These are phyloP conservation scores for Plasmodium falciparum DNA, from an alignment of 169 alveolate genomes.

Conservation along the genomic window DNA sequence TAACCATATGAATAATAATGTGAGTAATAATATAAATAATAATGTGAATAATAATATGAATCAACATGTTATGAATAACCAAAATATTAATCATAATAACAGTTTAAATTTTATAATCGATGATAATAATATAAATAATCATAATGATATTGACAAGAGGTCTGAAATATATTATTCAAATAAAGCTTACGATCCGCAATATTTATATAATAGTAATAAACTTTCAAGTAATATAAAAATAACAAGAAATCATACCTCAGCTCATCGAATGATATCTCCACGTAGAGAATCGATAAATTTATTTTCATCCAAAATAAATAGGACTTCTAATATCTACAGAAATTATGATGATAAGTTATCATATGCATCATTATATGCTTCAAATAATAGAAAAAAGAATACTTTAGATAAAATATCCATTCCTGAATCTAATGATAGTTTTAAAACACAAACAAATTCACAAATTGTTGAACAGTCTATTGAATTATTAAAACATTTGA, in stretches of 20 bases:
- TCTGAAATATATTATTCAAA: conserved; percentile 46
- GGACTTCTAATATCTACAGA: conserved; percentile 38
- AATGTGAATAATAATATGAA: background rate
- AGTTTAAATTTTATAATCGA: conserved; percentile 12
- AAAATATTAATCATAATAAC: background rate
- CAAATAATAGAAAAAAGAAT: background rate
- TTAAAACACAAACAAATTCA: conserved; percentile 60
- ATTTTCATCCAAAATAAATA: conserved; percentile 15
- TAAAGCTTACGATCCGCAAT: conserved; percentile 23
- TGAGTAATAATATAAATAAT: background rate
- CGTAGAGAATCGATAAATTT: conserved; percentile 53
- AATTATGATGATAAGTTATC: conserved; percentile 52
- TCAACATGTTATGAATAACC: too few relatives aligned
- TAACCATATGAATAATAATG: background rate
- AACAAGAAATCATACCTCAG: conserved; percentile 41
- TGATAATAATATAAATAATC: conserved; percentile 15
- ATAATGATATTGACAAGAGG: conserved; percentile 25
- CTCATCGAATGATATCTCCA: conserved; percentile 35
- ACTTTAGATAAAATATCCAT: conserved; percentile 29
- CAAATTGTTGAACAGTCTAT: conserved; percentile 74
- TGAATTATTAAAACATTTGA: conserved; percentile 70
- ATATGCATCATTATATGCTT: conserved; percentile 7
- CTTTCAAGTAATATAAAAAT: conserved; percentile 14
- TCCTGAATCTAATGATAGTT: conserved; percentile 45
- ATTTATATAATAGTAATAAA: conserved; percentile 48